Percentiles rank a stretch among this genome's conserved stretches.
phyloP scores from a whole-genome alignment of 176 grass and related monocot genomes.

The Eleusine coracana region DNA sequence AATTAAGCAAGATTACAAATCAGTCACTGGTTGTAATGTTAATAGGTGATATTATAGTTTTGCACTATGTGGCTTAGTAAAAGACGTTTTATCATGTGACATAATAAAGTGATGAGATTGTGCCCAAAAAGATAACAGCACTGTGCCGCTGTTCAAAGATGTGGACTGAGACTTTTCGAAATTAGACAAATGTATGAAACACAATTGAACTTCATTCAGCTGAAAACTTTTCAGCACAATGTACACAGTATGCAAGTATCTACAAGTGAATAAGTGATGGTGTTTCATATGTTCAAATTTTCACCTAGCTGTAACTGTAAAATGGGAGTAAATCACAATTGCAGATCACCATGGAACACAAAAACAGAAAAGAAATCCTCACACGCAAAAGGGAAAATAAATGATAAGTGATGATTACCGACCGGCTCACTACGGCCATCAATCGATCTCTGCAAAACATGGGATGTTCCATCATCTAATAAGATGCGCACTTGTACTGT shows the following conservation, averaged over 20 bases:
- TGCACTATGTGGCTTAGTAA: neutral
- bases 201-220: slow-evolving; percentile 8
- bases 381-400: neutral
- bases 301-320: slow-evolving; percentile 19
- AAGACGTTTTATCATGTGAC: neutral
- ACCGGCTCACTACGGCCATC: slow-evolving; percentile 88
- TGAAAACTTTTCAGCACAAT: slow-evolving; percentile 14
- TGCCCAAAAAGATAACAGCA: neutral
- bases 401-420: slow-evolving; percentile 41
- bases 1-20: neutral
- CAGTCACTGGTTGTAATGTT: neutral
- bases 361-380: neutral
- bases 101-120: neutral
- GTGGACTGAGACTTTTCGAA: neutral
- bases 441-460: slow-evolving; percentile 94
- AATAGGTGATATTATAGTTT: slow-evolving; percentile 10
- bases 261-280: slow-evolving; percentile 19
- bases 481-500: slow-evolving; percentile 98
- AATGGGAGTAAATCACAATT: neutral
- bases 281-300: slow-evolving; percentile 23
- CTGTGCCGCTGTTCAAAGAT: neutral
- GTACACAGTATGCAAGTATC: slow-evolving; percentile 19
- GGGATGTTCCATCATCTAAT: slow-evolving; percentile 91
- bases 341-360: neutral
- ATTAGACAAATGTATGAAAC: slow-evolving; percentile 14